phyloP scores from a whole-genome alignment of 208 protist genomes.

The Acanthamoeba triangularis region DNA sequence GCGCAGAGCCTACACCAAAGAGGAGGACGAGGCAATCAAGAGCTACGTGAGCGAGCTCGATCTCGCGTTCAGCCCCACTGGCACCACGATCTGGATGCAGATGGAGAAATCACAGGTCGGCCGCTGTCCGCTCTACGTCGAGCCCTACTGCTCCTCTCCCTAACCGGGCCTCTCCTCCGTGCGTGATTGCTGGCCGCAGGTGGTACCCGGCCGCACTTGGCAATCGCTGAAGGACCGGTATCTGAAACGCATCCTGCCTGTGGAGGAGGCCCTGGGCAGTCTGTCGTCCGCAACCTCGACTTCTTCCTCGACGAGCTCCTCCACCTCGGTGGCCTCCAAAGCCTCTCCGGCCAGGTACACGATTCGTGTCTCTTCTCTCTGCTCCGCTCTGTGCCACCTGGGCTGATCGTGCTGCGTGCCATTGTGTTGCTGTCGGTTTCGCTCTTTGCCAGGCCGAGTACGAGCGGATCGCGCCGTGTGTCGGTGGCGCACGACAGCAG shows the following conservation, averaged over 20 bases:
- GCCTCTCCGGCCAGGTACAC: background rate
- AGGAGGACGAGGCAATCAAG: constrained; percentile 3
- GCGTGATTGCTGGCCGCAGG: background rate
- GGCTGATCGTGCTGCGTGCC: too few species aligned
- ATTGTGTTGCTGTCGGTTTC: background rate
- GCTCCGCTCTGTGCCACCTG: too few species aligned
- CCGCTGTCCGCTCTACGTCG: background rate
- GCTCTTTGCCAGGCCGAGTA: background rate
- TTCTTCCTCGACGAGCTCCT: background rate
- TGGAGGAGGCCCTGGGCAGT: background rate
- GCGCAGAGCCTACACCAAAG: background rate
- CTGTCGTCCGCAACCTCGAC: background rate
- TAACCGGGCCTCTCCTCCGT: background rate
- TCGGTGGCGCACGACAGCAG: background rate
- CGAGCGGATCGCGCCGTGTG: background rate
- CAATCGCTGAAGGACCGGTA: constrained; percentile 49
- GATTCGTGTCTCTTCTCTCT: background rate
- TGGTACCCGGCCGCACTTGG: background rate
- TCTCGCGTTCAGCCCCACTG: background rate
- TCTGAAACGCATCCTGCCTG: background rate
- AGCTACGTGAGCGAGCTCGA: background rate
- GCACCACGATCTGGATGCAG: background rate
- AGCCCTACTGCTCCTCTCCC: background rate
- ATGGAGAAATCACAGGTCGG: background rate
- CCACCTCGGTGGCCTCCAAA: background rate